Base-by-base conservation (phyloP, 192 early-diverging fungal genomes). In the Globomyces pollinis-pini region DNA sequence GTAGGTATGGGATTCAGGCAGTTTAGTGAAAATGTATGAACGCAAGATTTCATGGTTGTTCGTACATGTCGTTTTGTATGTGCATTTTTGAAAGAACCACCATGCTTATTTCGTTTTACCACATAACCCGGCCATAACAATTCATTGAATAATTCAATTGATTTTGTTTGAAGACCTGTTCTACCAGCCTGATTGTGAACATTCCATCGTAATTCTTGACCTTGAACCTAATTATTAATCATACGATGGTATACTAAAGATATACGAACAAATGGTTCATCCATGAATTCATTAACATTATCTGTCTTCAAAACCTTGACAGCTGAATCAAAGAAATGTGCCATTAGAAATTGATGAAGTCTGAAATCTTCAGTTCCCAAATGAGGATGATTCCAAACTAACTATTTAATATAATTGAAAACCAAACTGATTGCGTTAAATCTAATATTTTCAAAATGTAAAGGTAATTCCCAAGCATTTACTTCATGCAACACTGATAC, bases 381-480 rank as follows among this genome's bases (percentile, higher is more conserved):
- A 56, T 81, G 79, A 13, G 79, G 79, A 61, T 81, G 79, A 51
- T 81, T 81, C 79, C 79, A 81, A 11, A 71, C n/a, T n/a, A n/a
- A n/a, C n/a, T n/a, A n/a, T n/a, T n/a, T n/a, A n/a, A n/a, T n/a
- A n/a, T n/a, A n/a, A n/a, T n/a, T n/a, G n/a, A n/a, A n/a, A n/a
- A n/a, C n/a, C n/a, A n/a, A n/a, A n/a, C n/a, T 64, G 56, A 68
- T 59, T 5, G 62, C 42, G 47, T 72, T 63, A 58, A 69, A 77
- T 18, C 65, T 45, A 29, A 31, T 33, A n/a, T 20, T 32, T 12
- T 45, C 56, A 54, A 69, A 70, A 12, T 69, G 61, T 11, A 32
- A 11, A 5, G 57, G 29, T 32, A 81, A 59, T 50, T 81, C 76
- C 79, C 79, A 81, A 13, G 79, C 79, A 54, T 81, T 81, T 34